Evolutionary conservation across 1,284 basidiomycete species (phyloP).

Genomic region (Bjerkandera adusta): DNA sequence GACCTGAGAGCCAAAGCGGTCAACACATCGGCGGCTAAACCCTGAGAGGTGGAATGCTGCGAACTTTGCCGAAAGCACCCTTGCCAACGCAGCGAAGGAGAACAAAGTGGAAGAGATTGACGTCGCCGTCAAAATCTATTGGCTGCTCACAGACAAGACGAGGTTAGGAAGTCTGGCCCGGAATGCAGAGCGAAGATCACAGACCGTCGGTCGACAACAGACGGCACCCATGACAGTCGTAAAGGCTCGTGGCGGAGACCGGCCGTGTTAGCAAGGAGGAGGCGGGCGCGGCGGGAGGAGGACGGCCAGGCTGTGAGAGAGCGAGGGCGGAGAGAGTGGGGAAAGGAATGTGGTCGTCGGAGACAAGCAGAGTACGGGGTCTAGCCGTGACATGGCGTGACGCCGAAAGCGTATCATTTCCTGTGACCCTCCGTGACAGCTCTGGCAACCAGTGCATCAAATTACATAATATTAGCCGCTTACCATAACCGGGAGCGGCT

Average conservation of each 20-base stretch:
- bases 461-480: constrained; percentile 3
- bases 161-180: not conserved
- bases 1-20: constrained; percentile 66
- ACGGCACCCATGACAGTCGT: constrained; percentile 69
- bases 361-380: constrained; percentile 9
- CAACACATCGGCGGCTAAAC: constrained; percentile 12
- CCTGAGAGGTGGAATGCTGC: constrained; percentile 17
- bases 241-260: constrained; percentile 22
- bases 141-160: constrained; percentile 51
- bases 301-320: constrained; percentile 13
- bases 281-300: constrained; percentile 12
- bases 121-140: constrained; percentile 97
- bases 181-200: constrained; percentile 13
- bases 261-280: constrained; percentile 22
- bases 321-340: constrained; percentile 15
- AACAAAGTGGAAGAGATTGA: constrained; percentile 96
- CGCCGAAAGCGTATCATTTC: constrained; percentile 12
- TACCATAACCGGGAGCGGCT: not conserved
- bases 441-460: constrained; percentile 4
- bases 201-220: constrained; percentile 79
- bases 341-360: constrained; percentile 12
- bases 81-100: constrained; percentile 94
- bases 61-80: constrained; percentile 96
- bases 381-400: constrained; percentile 5
- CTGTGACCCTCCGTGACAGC: constrained; percentile 11